Evolutionary conservation across 78 protist species (phyloP), one percentile per base, ranked within the genome.

Genomic region (Chrysochromulina parva): DNA sequence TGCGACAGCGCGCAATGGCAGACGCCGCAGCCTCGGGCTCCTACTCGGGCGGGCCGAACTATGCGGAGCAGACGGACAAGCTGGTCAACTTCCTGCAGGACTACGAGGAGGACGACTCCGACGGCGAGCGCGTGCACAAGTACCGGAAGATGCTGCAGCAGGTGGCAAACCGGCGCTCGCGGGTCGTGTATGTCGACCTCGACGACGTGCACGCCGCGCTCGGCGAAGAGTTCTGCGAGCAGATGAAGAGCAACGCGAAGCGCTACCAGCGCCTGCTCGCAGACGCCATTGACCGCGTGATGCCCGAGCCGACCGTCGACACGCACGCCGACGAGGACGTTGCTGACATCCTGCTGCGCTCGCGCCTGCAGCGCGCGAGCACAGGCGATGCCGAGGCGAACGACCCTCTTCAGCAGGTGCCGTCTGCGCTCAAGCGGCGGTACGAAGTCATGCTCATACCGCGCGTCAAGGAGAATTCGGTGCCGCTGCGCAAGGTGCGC

Each of bases 91-190:
- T 87, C 20, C 74, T 87, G 19, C 22, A 87, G 76, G 78, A 47
- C 57, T 87, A 13, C 78, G 11, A 62, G 55, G 73, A 4, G 11
- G 86, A 78, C 11, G 86, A 78, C 2, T 38, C 3, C 47, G 52
- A 26, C 19, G 62, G 60, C 38, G 1, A 24, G 19, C 6, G 0
- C 28, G 58, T 38, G 65, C 24, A 0, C 54, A 89, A 89, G 82
- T 89, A 74, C 11, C 1, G 9, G 74, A 26, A 89, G 48, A 0
- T 74, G 76, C 84, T 89, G 60, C 67, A 71, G 87, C 9, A 28
- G 4, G 62, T 90, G 9, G 89, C 89, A 11, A 90, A 90, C 59
- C 93, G 93, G 28, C 19, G 1, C 52, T 1, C 3, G 76, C 60
- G 67, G 26, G 14, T 20, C 11, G 47, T 90, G 52, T 78, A 90